These are phyloP conservation scores for Oleoguttula mirabilis DNA, from an alignment of 495 filamentous ascomycete genomes.

Conservation along the genomic window DNA sequence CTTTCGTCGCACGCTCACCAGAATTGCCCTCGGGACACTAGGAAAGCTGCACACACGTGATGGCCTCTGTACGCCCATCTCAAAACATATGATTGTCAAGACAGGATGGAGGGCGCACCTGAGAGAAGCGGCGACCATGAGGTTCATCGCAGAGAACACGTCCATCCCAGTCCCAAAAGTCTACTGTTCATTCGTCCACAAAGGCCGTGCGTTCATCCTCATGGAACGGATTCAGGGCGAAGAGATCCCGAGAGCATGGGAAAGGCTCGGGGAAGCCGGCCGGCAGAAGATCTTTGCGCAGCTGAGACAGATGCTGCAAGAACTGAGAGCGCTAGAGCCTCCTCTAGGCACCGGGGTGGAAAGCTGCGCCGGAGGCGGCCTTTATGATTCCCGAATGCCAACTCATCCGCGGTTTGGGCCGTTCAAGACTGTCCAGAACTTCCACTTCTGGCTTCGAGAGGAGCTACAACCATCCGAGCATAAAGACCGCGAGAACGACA, in stretches of 20 bases:
- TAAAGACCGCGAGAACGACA: too few relatives aligned
- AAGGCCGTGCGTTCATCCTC: conserved; percentile 36
- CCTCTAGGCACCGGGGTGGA: conserved; percentile 26
- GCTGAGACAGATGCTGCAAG: conserved; percentile 30
- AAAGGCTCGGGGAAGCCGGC: conserved; percentile 29
- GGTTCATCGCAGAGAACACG: conserved; percentile 36
- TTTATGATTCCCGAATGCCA: too few relatives aligned
- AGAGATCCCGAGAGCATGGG: conserved; percentile 15
- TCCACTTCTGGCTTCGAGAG: too few relatives aligned
- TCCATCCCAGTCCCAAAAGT: conserved; percentile 42
- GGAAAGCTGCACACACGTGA: too few relatives aligned
- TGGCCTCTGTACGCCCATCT: too few relatives aligned
- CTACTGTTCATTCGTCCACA: conserved; percentile 36
- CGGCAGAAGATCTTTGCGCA: conserved; percentile 36
- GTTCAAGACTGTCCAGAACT: too few relatives aligned
- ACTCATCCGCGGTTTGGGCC: too few relatives aligned
- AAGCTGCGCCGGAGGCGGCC: too few relatives aligned
- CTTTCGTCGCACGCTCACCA: too few relatives aligned
- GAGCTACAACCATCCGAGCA: too few relatives aligned
- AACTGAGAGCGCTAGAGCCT: conserved; percentile 34
- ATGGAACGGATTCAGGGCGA: conserved; percentile 41
- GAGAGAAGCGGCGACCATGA: conserved; percentile 26
- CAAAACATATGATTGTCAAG: too few relatives aligned
- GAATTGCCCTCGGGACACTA: too few relatives aligned
- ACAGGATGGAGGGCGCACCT: background rate